Percentiles rank a stretch among this genome's conserved stretches.
These are phyloP conservation scores for Colletotrichum sp. DNA, from an alignment of 2,329 filamentous ascomycete species.

Conservation along the genomic window DNA sequence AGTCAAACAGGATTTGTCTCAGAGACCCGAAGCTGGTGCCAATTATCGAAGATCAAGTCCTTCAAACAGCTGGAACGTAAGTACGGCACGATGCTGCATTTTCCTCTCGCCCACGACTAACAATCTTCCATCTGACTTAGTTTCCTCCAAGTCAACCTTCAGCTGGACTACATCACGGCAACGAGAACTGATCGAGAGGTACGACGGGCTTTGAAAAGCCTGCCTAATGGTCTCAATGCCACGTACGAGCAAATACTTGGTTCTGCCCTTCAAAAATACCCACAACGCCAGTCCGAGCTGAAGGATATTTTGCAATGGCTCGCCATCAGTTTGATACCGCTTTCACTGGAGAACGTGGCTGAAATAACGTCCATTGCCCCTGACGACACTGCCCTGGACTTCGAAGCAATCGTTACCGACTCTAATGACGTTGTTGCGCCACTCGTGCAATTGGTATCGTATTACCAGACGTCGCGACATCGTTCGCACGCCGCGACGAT, in stretches of 20 bases:
- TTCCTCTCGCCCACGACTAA: no score
- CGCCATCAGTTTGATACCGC: no score
- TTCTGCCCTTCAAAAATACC: neutral
- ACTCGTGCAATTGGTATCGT: rapidly evolving
- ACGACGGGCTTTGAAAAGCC: rapidly evolving
- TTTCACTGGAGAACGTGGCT: no score
- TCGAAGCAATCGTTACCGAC: neutral
- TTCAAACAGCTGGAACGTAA: neutral
- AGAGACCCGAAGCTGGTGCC: no score
- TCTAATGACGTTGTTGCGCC: neutral
- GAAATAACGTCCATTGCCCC: neutral
- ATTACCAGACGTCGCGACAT: neutral
- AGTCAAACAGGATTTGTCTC: no score
- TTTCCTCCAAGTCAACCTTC: neutral
- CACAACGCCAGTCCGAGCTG: neutral
- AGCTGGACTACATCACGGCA: neutral
- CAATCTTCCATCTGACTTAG: no score
- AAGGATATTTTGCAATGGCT: neutral
- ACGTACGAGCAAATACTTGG: neutral
- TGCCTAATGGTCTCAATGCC: neutral
- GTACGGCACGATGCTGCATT: no score
- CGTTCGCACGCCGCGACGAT: neutral
- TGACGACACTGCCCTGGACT: neutral
- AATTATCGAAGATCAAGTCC: no score
- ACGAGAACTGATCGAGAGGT: neutral